These are phyloP conservation scores for Alnus rubra DNA, from an alignment of 306 rosid genomes.

Conservation along the genomic window DNA sequence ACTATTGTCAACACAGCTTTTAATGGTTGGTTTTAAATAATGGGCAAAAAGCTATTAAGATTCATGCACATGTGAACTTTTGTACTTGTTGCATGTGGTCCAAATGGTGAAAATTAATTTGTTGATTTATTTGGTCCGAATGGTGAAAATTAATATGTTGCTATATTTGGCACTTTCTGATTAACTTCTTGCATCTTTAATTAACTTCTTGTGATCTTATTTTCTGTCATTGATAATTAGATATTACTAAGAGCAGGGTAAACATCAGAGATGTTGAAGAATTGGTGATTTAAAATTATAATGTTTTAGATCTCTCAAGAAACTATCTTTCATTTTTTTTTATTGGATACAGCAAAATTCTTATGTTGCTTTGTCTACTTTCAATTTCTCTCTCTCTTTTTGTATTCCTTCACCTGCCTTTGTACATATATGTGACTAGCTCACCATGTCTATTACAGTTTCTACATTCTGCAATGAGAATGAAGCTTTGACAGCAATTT, in stretches of 20 bases:
- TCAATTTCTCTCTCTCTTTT: conserved; percentile 18
- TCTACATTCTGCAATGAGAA: conserved; percentile 57
- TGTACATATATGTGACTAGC: conserved; percentile 28
- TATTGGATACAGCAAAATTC: conserved; percentile 7
- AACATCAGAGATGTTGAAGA: background rate
- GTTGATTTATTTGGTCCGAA: conserved; percentile 34
- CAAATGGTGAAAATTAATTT: conserved; percentile 23
- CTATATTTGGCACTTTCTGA: conserved; percentile 30
- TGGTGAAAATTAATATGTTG: conserved; percentile 16
- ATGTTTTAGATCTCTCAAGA: conserved; percentile 13
- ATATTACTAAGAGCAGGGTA: conserved; percentile 20
- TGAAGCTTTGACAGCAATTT: conserved; percentile 70
- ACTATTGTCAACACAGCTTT: conserved; percentile 26
- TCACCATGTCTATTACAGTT: conserved; percentile 43
- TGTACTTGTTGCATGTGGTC: conserved; percentile 37
- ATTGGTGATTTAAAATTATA: background rate
- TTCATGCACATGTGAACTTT: conserved; percentile 10
- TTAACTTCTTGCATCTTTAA: conserved; percentile 28
- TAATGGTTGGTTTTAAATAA: conserved; percentile 27
- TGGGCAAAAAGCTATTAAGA: conserved; percentile 14
- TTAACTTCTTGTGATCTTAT: conserved; percentile 26
- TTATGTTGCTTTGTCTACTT: background rate
- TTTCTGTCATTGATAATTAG: background rate
- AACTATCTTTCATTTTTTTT: conserved; percentile 3
- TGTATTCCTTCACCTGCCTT: background rate